Percentiles rank a stretch among this genome's conserved stretches.
phyloP scores from a whole-genome alignment of 2,329 filamentous ascomycete species.

The Leptographium flavum region DNA sequence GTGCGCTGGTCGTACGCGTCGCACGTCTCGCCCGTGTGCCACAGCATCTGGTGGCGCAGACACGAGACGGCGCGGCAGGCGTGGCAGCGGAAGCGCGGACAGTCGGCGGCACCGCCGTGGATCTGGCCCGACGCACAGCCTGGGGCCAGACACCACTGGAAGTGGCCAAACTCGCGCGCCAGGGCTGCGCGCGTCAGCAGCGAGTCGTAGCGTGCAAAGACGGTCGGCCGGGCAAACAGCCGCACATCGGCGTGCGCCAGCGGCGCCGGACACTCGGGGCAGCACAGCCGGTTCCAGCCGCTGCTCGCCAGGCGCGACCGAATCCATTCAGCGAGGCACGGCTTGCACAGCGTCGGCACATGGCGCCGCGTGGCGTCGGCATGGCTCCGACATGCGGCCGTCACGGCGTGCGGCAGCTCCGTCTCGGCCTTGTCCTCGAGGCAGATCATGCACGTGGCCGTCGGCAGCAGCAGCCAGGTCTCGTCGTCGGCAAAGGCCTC shows the following conservation, averaged over 20 bases:
- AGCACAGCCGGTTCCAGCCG: slow-evolving; percentile 20
- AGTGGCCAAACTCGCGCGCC: slow-evolving; percentile 15
- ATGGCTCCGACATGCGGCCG: slow-evolving; percentile 13
- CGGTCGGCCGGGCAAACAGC: slow-evolving; percentile 13
- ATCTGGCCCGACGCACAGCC: slow-evolving; percentile 24
- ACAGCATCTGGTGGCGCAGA: slow-evolving; percentile 20
- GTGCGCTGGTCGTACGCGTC: slow-evolving; percentile 21
- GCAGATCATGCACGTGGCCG: slow-evolving; percentile 20
- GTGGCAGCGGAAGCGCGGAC: slow-evolving; percentile 18
- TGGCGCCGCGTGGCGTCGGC: slow-evolving; percentile 8
- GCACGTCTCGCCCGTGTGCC: slow-evolving; percentile 24
- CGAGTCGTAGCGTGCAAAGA: slow-evolving; percentile 21
- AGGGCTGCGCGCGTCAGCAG: slow-evolving; percentile 19
- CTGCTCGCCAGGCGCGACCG: slow-evolving; percentile 15
- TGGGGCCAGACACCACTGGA: slow-evolving; percentile 24
- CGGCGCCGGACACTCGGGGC: slow-evolving; percentile 20
- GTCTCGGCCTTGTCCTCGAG: slow-evolving; percentile 19
- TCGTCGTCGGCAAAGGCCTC: slow-evolving; percentile 18
- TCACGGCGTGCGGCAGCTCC: slow-evolving; percentile 19
- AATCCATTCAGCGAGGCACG: slow-evolving; percentile 21
- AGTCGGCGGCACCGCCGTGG: slow-evolving; percentile 8
- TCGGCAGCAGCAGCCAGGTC: slow-evolving; percentile 18
- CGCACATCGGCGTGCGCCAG: slow-evolving; percentile 18
- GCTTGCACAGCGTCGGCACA: slow-evolving; percentile 16
- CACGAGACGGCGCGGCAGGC: slow-evolving; percentile 20